Evolutionary conservation across 345 rosid species (phyloP), one percentile per base, ranked within the genome.

Genomic region (Populus pruinosa): DNA sequence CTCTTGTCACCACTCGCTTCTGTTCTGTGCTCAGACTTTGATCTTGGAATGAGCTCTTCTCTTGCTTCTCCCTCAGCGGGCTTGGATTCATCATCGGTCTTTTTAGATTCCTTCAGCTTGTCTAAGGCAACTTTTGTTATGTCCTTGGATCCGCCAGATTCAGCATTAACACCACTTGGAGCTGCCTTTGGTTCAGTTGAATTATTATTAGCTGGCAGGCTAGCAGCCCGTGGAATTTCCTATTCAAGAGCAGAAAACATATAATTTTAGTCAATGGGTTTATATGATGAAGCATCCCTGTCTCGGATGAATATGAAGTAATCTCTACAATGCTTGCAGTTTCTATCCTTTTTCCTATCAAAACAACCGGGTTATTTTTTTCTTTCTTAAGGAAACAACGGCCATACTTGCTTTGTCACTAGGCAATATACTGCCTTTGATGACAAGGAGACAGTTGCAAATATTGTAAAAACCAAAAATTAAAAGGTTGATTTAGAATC

Each of bases 21-120:
- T 75, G 79, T 77, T 73, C 86, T 79, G 73, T 85, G 90, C 68
- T 87, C 93, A 38, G 88, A 77, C 88, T 84, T 91, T 68, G 90
- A 82, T 77, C 74, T 87, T 43, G 76, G 78, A 56, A 77, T 25
- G 8, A 63, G 81, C 73, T 86, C 95, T 47, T 88, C 93, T 82
- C 87, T 89, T 16, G 75, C 75, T 55, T 83, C 90, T 69, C 87
- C 90, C 4, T 82, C 90, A 18, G 72, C 33, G 63, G 85, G 84
- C 81, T 83, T 89, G 10, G 88, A 83, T 84, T 93, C 92, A 69
- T 87, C 89, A 66, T 88, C 93, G 14, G 87, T 88, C 81, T 85
- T 94, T 86, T 86, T 89, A 27, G 86, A 83, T 41, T 92, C 96
- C 81, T 87, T 88, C 73, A 75, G 75, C 88, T 80, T 90, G 66